Conservation (phyloP, 1,139 yeast species). For the Geotrichum europaeum region DNA sequence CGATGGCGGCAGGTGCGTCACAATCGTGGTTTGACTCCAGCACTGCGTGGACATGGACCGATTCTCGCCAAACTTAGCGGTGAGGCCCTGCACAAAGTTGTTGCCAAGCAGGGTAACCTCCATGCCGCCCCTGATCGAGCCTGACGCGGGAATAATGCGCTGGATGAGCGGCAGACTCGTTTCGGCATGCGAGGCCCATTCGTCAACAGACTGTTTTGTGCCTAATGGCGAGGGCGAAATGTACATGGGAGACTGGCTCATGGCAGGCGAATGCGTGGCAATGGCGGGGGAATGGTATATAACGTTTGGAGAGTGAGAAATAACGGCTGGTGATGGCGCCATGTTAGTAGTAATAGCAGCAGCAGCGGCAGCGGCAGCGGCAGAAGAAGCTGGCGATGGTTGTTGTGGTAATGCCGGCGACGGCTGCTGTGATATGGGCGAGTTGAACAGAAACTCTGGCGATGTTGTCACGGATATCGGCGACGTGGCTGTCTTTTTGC, state of each 20-base stretch:
- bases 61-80: conserved; percentile 77
- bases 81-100: conserved; percentile 72
- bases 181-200: conserved; percentile 18
- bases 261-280: conserved; percentile 4
- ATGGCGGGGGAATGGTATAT: neutral
- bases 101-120: conserved; percentile 83
- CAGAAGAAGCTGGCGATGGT: neutral
- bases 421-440: conserved; percentile 3
- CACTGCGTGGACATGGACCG: conserved; percentile 81
- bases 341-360: neutral
- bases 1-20: conserved; percentile 85
- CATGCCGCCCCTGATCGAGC: conserved; percentile 89
- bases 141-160: conserved; percentile 84
- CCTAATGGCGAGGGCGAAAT: conserved; percentile 2
- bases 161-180: conserved; percentile 53
- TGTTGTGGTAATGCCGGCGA: neutral
- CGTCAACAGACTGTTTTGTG: conserved; percentile 13
- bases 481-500: neutral
- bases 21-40: conserved; percentile 88
- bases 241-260: conserved; percentile 3
- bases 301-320: neutral
- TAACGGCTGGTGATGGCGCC: neutral
- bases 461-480: neutral
- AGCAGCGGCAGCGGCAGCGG: neutral
- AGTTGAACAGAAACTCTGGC: neutral